Evolutionary conservation across 2,329 filamentous ascomycete species (phyloP), one percentile per base, ranked within the genome.

Genomic region (Talaromyces marneffei): DNA sequence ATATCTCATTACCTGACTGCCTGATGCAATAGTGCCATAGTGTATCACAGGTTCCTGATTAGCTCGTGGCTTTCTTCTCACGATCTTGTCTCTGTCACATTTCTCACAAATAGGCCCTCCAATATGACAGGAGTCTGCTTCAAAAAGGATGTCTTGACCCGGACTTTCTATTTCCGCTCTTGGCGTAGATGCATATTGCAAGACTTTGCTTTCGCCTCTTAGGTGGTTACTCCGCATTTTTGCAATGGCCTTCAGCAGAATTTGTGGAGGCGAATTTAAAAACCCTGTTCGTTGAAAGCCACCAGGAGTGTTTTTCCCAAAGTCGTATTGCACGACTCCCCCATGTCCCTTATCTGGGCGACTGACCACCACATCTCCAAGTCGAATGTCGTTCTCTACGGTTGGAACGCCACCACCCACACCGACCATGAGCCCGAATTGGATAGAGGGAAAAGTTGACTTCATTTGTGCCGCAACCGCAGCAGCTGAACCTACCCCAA

Each of bases 391-490:
- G 5, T 23, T 12, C 2, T 54, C 12, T 5, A 4, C 9, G 10
- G 61, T 62, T 2, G 71, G 71, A 1, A 69, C 68, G 4, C 70
- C 72, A 14, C 69, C 71, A 1, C 70, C 71, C 48, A 72, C 68
- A 0, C 71, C 72, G 1, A 73, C 70, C 65, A 73, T 66, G 55
- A 74, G 59, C 8, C 66, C 57, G 14, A 68, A 62, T 1, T 61
- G 62, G 20, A 74, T 62, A 1, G 35, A 31, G 1, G 68, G 61
- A 37, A 74, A 75, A 7, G 64, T 69, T 1, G 63, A 52, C 27
- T 56, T 33, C 65, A 74, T 65, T 39, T 72, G 65, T 2, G 60
- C 63, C 12, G 64, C 59, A 1, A 70, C 68, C 2, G 20, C 62
- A 9, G 50, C 50, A 25, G 20, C 50, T 7, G 50, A 12, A 12